Percentiles rank a stretch among this genome's conserved stretches.
phyloP scores from a whole-genome alignment of 1,139 yeast species.

The Sugiyamaella novakii region DNA sequence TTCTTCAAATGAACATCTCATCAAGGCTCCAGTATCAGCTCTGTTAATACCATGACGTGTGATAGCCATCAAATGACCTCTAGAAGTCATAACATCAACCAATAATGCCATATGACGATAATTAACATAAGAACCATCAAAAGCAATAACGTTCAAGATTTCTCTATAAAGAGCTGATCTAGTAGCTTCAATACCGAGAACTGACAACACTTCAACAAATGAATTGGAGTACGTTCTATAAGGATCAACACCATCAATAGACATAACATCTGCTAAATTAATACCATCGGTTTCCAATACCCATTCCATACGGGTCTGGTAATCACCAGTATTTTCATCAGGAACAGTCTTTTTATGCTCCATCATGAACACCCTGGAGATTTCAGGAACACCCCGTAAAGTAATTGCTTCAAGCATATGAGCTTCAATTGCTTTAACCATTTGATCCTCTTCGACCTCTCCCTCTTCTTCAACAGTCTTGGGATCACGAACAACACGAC shows the following conservation, averaged over 20 bases:
- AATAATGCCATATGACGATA: constrained; percentile 97
- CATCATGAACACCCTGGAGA: constrained; percentile 88
- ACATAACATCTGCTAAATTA: constrained; percentile 91
- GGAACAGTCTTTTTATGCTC: constrained; percentile 82
- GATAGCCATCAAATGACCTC: constrained; percentile 98
- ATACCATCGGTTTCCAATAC: constrained; percentile 99
- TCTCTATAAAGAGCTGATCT: constrained; percentile 92
- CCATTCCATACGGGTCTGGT: constrained; percentile 90
- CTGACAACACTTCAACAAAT: constrained; percentile 92
- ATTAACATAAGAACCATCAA: constrained; percentile 98
- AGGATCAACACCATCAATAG: constrained; percentile 93
- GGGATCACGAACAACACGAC: constrained; percentile 98
- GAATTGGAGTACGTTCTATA: constrained; percentile 91
- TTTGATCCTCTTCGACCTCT: constrained; percentile 96
- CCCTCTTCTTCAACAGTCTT: constrained; percentile 89
- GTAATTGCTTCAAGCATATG: constrained; percentile 96
- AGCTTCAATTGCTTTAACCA: constrained; percentile 90
- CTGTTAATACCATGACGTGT: constrained; percentile 99
- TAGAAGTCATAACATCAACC: constrained; percentile 98
- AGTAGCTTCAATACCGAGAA: constrained; percentile 98
- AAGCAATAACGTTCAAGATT: constrained; percentile 94
- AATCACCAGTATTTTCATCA: constrained; percentile 78
- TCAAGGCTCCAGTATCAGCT: constrained; percentile 97
- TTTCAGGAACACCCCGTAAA: constrained; percentile 93
- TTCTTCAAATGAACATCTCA: constrained; percentile 99